Evolutionary conservation across 306 rosid genomes (phyloP), one percentile per base, ranked within the genome.

Genomic region (Sophora flavescens): DNA sequence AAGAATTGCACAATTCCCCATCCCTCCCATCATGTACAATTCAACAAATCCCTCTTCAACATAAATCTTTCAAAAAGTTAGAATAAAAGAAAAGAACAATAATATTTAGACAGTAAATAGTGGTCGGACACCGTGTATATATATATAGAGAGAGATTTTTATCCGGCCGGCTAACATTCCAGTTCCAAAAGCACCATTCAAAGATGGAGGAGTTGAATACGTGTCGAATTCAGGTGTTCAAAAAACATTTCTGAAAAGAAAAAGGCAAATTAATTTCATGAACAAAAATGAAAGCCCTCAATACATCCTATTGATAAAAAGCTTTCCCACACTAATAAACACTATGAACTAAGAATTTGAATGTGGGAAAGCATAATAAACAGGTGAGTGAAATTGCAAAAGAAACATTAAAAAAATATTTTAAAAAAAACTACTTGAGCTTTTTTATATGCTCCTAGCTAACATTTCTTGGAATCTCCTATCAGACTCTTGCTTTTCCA

Each of bases 401-500:
- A 75, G n/a, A 65, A 79, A 58, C 39, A 35, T 12, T 6, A 28
- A 28, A 28, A 28, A 28, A 28, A 10, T 3, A 58, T 6, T 6
- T 3, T 12, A 44, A 41, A 33, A 16, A 59, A 66, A 60, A 3
- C 33, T 35, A 14, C 33, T 33, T 42, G 26, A 63, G 15, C 16
- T 22, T 14, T 26, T 58, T 82, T 66, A 87, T 80, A 85, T 72
- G 84, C 91, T 85, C 63, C 98, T 91, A 11, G 93, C 93, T 74
- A 91, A 74, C 99, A 89, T 96, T 63, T 91, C 99, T 67, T 92
- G 93, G 81, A 88, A 92, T 77, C 87, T 91, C 72, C 99, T 83
- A 45, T 85, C 86, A 2, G 99, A 96, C 17, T 96, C 99, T 67
- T 91, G 96, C 87, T 96, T 96, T 83, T 96, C 99, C 93, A 96